Percentiles rank a stretch among this genome's conserved stretches.
These are phyloP conservation scores for Cajanus cajan DNA, from an alignment of 306 rosid species.

Conservation along the genomic window DNA sequence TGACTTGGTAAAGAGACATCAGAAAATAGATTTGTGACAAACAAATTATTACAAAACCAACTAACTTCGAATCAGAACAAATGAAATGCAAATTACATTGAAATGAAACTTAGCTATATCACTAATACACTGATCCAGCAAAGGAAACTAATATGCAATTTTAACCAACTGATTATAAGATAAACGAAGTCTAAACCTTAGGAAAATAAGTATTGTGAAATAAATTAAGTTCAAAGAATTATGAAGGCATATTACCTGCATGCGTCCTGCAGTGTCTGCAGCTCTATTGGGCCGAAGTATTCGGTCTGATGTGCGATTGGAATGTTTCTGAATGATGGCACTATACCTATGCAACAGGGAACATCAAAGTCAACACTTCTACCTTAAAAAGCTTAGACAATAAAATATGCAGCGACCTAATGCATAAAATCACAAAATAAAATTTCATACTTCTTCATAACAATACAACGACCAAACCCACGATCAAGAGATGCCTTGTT, in stretches of 20 bases:
- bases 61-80: too few relatives aligned
- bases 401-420: conserved; percentile 20
- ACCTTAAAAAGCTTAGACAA: conserved; percentile 7
- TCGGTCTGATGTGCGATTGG: conserved; percentile 64
- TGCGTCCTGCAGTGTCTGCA: conserved; percentile 40
- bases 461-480: conserved; percentile 99
- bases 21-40: too few relatives aligned
- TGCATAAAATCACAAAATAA: conserved; percentile 26
- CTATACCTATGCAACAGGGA: conserved; percentile 49
- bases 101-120: too few relatives aligned
- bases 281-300: conserved; percentile 65
- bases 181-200: background rate
- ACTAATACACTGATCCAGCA: too few relatives aligned
- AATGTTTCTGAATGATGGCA: conserved; percentile 58
- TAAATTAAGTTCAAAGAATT: background rate
- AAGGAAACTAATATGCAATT: background rate
- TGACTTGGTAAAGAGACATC: too few relatives aligned
- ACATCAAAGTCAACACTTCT: conserved; percentile 8
- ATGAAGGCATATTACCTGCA: conserved; percentile 54
- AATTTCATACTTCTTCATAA: conserved; percentile 68
- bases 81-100: too few relatives aligned
- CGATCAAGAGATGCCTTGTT: conserved; percentile 95
- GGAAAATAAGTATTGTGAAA: background rate
- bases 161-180: background rate
- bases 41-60: too few relatives aligned